Evolutionary conservation across 768 basidiomycete species (phyloP).

Genomic region (Coprinopsis cinerea): DNA sequence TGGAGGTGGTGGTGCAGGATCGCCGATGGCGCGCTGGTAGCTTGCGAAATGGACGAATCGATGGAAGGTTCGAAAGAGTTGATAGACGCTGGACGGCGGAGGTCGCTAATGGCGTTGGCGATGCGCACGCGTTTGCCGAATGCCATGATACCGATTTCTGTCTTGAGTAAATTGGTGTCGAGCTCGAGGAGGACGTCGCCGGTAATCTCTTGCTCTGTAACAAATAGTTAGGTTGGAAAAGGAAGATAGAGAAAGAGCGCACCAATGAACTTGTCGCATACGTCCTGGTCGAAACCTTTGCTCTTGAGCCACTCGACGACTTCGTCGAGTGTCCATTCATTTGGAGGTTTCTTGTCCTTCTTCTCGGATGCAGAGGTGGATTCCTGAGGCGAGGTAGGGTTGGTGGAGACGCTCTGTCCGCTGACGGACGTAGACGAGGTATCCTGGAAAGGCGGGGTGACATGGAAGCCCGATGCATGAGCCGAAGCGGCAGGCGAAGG

Average conservation of each 20-base stretch:
- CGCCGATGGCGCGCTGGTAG: slow-evolving; percentile 28
- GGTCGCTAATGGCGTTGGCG: slow-evolving; percentile 85
- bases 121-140: slow-evolving; percentile 95
- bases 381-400: slow-evolving; percentile 7
- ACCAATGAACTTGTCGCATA: slow-evolving; percentile 86
- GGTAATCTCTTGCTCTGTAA: slow-evolving; percentile 93
- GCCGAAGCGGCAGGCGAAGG: slow-evolving; percentile 6
- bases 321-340: slow-evolving; percentile 83
- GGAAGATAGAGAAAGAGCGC: slow-evolving; percentile 2
- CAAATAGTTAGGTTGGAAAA: background rate
- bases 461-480: slow-evolving; percentile 6
- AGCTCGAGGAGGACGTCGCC: slow-evolving; percentile 96
- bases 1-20: slow-evolving; percentile 9
- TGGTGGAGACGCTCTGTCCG: slow-evolving; percentile 1
- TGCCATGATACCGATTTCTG: slow-evolving; percentile 87
- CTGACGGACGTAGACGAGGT: slow-evolving; percentile 2
- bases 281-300: slow-evolving; percentile 80
- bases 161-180: slow-evolving; percentile 85
- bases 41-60: slow-evolving; percentile 10
- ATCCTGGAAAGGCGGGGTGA: slow-evolving; percentile 4
- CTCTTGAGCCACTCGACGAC: slow-evolving; percentile 83
- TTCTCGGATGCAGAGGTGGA: slow-evolving; percentile 16
- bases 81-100: slow-evolving; percentile 67
- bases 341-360: slow-evolving; percentile 41
- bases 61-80: slow-evolving; percentile 37